Percentiles rank a stretch among this genome's conserved stretches.
phyloP scores from a whole-genome alignment of 495 filamentous ascomycete species.

The Penicillium fimorum region DNA sequence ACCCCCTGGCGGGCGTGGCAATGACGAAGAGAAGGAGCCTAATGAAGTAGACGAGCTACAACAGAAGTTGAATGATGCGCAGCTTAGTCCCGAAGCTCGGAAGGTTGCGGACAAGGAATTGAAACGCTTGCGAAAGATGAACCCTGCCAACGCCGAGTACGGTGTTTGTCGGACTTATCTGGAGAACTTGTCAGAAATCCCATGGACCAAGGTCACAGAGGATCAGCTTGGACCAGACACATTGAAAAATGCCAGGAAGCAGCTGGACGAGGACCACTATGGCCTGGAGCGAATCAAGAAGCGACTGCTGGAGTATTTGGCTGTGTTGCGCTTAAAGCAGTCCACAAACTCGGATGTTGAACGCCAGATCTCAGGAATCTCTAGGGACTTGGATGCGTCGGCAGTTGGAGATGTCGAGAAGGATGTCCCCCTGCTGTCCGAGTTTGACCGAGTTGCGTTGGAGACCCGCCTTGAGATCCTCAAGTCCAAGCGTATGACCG shows the following conservation, averaged over 20 bases:
- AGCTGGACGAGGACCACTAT: conserved; percentile 95
- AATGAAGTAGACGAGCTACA: conserved; percentile 91
- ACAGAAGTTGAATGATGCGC: conserved; percentile 78
- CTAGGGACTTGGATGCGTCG: conserved; percentile 54
- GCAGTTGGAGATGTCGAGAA: conserved; percentile 46
- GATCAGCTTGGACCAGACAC: conserved; percentile 85
- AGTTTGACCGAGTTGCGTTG: conserved; percentile 46
- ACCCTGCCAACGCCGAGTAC: conserved; percentile 91
- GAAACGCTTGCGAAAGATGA: conserved; percentile 89
- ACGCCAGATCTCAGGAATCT: conserved; percentile 64
- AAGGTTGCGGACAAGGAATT: conserved; percentile 90
- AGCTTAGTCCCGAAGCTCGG: conserved; percentile 69
- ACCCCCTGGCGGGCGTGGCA: conserved; percentile 49
- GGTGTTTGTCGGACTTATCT: conserved; percentile 92
- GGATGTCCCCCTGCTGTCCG: conserved; percentile 32
- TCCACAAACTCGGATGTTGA: conserved; percentile 78
- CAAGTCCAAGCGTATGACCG: conserved; percentile 72
- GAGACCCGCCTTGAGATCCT: conserved; percentile 65
- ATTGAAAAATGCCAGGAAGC: conserved; percentile 74
- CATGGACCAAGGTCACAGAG: conserved; percentile 84
- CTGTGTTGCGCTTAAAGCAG: conserved; percentile 92
- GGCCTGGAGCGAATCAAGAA: conserved; percentile 98
- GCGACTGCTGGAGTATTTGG: conserved; percentile 90
- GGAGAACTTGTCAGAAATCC: conserved; percentile 91
- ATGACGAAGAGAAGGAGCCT: conserved; percentile 65